Percentiles rank a stretch among this genome's conserved stretches.
Conservation (phyloP, 805 yeast genomes). For the Hanseniaspora lindneri region DNA sequence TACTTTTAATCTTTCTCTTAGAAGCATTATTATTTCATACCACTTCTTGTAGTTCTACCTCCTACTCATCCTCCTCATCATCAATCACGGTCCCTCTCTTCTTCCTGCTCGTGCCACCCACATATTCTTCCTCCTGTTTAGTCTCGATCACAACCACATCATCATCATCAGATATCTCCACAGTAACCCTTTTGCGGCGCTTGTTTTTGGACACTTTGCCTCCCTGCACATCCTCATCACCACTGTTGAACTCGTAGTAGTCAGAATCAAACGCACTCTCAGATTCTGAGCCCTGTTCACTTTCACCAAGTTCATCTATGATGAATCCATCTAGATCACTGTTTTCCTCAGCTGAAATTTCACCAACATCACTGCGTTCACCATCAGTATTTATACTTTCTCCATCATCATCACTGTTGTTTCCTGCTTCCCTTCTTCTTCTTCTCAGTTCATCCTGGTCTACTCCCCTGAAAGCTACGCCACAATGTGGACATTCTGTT, state of each 20-base stretch:
- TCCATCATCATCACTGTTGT: conserved; percentile 15
- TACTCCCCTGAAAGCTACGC: conserved; percentile 36
- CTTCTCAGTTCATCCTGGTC: conserved; percentile 17
- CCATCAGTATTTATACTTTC: conserved; percentile 15
- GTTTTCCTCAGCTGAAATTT: conserved; percentile 1
- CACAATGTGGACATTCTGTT: conserved; percentile 55
- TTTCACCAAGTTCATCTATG: conserved; percentile 13
- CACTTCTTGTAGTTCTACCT: too few species aligned
- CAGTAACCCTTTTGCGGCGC: conserved; percentile 1
- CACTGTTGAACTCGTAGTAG: conserved; percentile 13
- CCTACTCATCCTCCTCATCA: conserved; percentile 26
- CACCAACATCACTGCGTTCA: conserved; percentile 5
- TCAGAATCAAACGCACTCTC: conserved; percentile 13
- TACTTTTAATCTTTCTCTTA: too few species aligned
- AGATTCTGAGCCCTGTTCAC: conserved; percentile 2
- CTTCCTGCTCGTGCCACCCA: conserved; percentile 14
- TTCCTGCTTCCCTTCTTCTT: conserved; percentile 9
- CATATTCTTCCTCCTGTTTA: not conserved
- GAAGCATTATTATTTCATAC: too few species aligned
- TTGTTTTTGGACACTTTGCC: not conserved
- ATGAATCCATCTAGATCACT: conserved; percentile 16
- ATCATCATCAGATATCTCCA: conserved; percentile 16
- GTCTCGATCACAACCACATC: conserved; percentile 7
- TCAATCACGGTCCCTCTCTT: conserved; percentile 22
- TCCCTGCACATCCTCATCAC: not conserved